Evolutionary conservation across 768 basidiomycete species (phyloP), one percentile per base, ranked within the genome.

Genomic region (Pulveroboletus sp.): DNA sequence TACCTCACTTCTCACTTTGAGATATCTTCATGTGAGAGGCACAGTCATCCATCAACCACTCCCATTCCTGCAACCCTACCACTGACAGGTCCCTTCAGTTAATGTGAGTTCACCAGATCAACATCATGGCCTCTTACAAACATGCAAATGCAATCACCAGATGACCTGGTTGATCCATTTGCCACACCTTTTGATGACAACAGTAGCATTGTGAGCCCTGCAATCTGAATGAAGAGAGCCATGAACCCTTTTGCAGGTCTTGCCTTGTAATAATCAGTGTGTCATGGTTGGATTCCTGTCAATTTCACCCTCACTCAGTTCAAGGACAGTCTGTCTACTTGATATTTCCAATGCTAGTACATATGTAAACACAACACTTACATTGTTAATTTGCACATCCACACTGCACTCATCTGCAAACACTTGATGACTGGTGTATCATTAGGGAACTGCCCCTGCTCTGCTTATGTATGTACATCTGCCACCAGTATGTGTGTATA

Each of bases 131-230:
- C 76, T 49, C 65, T 76, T 54, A 75, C 76, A 44, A 61, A 71
- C 22, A 71, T 69, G 20, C 65, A 76, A 57, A 70, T 73, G 17
- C 70, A 72, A 51, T 64, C 72, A 55, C 69, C 75, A 43, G 58
- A 51, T 13, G n/a, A n/a, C n/a, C 26, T 50, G 39, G 53, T 60
- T 39, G 64, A 80, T 61, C 87, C 87, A 43, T 89, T 89, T 60
- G 76, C 79, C 49, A 88, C 86, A 43, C 87, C 88, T 8, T 89
- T 89, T 66, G 88, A 89, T 64, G 86, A 88, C 60, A 84, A 86
- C 62, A 73, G 78, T 48, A 59, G 59, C 29, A 64, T 72, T 29
- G 61, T 56, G 41, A 55, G 55, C 31, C 60, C 68, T 12, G 48
- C n/a, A n/a, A n/a, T 54, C 4, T 63, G 58, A 55, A 60, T 67